Conservation (phyloP, 345 rosid genomes). For the Alliaria petiolata region DNA sequence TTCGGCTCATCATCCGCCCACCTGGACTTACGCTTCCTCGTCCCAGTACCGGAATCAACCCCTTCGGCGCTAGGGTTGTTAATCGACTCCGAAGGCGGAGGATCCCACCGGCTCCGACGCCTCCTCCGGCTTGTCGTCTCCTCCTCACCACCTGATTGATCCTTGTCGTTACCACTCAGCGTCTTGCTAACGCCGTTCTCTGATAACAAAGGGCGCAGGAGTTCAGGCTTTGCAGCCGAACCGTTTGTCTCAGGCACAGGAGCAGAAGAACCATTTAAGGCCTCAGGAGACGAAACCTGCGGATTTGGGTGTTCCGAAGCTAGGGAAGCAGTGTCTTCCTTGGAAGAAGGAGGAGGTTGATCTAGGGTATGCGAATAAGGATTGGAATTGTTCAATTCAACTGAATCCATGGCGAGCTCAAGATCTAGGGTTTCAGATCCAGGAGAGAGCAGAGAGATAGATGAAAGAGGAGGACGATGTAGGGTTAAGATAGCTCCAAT, state of each 20-base stretch:
- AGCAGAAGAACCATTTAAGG: background rate
- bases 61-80: slow-evolving; percentile 27
- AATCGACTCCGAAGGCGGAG: slow-evolving; percentile 44
- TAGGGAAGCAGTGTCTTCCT: background rate
- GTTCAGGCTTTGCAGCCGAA: slow-evolving; percentile 26
- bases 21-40: slow-evolving; percentile 75
- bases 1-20: slow-evolving; percentile 97
- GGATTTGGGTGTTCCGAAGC: slow-evolving; percentile 18
- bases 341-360: background rate
- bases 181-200: slow-evolving; percentile 64
- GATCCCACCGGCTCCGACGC: slow-evolving; percentile 90
- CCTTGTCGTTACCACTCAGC: slow-evolving; percentile 58
- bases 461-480: background rate
- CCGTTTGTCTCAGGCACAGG: background rate
- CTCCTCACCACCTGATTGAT: slow-evolving; percentile 83
- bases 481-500: background rate
- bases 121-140: slow-evolving; percentile 70
- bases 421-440: slow-evolving; percentile 20
- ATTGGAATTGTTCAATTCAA: slow-evolving; percentile 18
- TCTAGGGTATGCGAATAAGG: slow-evolving; percentile 24
- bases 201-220: slow-evolving; percentile 42
- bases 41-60: slow-evolving; percentile 49
- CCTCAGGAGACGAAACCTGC: slow-evolving; percentile 11
- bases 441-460: background rate
- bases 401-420: slow-evolving; percentile 34